A percentile compares a stretch with the other conserved stretches of the same genome.
These are phyloP conservation scores for Rhododendron mucronatum DNA, from an alignment of 148 eudicot species.

Conservation along the genomic window DNA sequence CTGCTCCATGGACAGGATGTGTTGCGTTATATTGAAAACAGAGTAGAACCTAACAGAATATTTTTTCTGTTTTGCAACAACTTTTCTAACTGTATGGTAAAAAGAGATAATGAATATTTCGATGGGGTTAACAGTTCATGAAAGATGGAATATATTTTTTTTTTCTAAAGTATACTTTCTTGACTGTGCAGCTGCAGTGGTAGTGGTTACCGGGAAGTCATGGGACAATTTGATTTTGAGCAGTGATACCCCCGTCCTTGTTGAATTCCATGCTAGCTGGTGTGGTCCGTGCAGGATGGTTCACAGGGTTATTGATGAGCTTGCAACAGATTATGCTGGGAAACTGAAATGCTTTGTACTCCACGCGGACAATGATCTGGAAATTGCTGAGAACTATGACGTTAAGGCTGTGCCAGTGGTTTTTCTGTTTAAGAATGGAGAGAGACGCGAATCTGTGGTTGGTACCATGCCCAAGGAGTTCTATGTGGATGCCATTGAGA, in stretches of 20 bases:
- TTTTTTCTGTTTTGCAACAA: not conserved
- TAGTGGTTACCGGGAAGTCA: constrained; percentile 55
- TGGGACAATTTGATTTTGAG: constrained; percentile 70
- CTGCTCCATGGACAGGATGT: not conserved
- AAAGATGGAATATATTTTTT: not conserved
- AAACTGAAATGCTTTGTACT: constrained; percentile 61
- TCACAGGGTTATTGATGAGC: constrained; percentile 89
- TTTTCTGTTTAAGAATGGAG: constrained; percentile 81
- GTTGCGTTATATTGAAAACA: not conserved
- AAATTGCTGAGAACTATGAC: constrained; percentile 63
- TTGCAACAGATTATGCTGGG: constrained; percentile 66
- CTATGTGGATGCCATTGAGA: constrained; percentile 75
- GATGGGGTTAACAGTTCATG: not conserved
- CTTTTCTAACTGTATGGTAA: not conserved
- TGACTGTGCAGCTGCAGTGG: constrained; percentile 44
- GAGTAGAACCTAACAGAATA: not conserved
- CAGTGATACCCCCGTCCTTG: constrained; percentile 69
- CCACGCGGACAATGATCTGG: constrained; percentile 50
- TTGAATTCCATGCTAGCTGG: constrained; percentile 94
- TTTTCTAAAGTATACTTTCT: constrained; percentile 2
- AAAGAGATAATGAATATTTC: not conserved
- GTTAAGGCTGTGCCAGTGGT: constrained; percentile 90
- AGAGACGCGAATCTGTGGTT: constrained; percentile 43
- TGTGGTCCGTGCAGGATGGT: constrained; percentile 99
- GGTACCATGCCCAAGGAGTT: constrained; percentile 98